Conservation (phyloP, 1,139 yeast species). For the Eremothecium cymbalariae region DNA sequence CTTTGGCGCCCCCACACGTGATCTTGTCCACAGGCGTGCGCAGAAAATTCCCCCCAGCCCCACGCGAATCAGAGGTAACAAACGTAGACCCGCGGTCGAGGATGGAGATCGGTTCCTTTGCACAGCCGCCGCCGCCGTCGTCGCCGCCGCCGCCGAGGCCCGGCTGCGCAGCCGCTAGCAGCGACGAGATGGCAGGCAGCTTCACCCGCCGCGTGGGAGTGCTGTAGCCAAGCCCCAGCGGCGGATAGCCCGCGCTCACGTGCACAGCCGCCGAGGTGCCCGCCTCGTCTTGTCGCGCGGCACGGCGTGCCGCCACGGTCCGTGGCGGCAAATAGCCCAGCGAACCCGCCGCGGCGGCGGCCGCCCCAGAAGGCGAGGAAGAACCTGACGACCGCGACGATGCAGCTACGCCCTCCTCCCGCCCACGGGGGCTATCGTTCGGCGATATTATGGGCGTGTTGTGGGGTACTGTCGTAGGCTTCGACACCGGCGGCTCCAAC, state of each 20-base stretch:
- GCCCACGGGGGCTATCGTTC: conserved; percentile 3
- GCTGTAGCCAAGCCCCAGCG: conserved; percentile 3
- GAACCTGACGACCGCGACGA: conserved; percentile 3
- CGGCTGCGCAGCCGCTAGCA: conserved; percentile 5
- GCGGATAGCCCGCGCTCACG: conserved; percentile 6
- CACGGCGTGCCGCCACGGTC: conserved; percentile 10
- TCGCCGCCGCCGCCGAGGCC: conserved; percentile 8
- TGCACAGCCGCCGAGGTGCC: conserved; percentile 8
- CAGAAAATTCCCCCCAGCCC: conserved; percentile 1
- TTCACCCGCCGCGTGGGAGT: conserved; percentile 8
- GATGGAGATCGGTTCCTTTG: conserved; percentile 12
- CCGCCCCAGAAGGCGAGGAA: conserved; percentile 7
- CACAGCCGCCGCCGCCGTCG: conserved; percentile 12
- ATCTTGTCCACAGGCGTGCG: conserved; percentile 4
- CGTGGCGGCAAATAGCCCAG: conserved; percentile 7
- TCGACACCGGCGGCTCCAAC: conserved; percentile 12
- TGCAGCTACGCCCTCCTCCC: not conserved
- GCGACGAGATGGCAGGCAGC: conserved; percentile 6
- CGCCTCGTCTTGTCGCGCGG: conserved; percentile 3
- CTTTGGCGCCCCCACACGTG: too few relatives aligned
- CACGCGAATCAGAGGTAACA: conserved; percentile 16
- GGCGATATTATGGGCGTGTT: conserved; percentile 19
- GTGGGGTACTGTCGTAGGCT: conserved; percentile 24
- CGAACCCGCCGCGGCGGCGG: conserved; percentile 6
- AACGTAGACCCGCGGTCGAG: conserved; percentile 16